A percentile compares a stretch with the other conserved stretches of the same genome.
Evolutionary conservation across 495 filamentous ascomycete genomes (phyloP).

Genomic region (Sphaerosporella brunnea): DNA sequence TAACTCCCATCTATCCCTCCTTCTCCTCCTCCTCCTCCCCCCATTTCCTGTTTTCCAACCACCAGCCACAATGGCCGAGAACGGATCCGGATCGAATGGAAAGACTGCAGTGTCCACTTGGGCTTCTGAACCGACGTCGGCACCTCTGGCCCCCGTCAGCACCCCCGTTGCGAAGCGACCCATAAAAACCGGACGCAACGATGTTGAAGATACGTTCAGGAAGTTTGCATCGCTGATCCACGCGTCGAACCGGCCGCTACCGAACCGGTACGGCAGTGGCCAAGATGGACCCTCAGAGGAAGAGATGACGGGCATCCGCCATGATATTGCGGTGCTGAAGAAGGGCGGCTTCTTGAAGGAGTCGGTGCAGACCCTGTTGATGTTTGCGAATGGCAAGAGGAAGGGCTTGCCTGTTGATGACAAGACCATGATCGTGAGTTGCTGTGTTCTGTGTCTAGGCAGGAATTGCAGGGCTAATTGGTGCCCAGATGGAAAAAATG

Average conservation of each 20-base stretch:
- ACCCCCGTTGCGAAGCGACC: constrained; percentile 10
- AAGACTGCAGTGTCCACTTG: neutral
- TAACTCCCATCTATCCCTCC: neutral
- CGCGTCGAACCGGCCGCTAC: constrained; percentile 45
- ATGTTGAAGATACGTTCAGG: constrained; percentile 19
- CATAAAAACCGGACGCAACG: too few relatives aligned
- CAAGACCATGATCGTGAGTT: constrained; percentile 39
- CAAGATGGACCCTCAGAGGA: constrained; percentile 33
- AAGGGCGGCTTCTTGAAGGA: constrained; percentile 34
- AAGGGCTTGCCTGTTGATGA: constrained; percentile 46
- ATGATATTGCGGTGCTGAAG: constrained; percentile 45
- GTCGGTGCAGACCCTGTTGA: constrained; percentile 34
- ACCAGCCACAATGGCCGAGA: neutral
- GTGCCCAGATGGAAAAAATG: constrained; percentile 45
- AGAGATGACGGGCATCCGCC: constrained; percentile 38
- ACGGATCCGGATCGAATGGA: neutral
- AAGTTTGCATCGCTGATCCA: constrained; percentile 34
- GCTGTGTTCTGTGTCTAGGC: neutral
- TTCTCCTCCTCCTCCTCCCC: neutral
- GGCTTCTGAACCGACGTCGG: neutral
- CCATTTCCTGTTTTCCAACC: neutral
- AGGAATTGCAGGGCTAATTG: constrained; percentile 4
- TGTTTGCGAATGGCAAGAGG: constrained; percentile 35
- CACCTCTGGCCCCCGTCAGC: neutral
- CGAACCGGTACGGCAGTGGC: constrained; percentile 48